Evolutionary conservation across 371 early-diverging fungal species (phyloP).

Genomic region (Quaeritorhiza haematococci): DNA sequence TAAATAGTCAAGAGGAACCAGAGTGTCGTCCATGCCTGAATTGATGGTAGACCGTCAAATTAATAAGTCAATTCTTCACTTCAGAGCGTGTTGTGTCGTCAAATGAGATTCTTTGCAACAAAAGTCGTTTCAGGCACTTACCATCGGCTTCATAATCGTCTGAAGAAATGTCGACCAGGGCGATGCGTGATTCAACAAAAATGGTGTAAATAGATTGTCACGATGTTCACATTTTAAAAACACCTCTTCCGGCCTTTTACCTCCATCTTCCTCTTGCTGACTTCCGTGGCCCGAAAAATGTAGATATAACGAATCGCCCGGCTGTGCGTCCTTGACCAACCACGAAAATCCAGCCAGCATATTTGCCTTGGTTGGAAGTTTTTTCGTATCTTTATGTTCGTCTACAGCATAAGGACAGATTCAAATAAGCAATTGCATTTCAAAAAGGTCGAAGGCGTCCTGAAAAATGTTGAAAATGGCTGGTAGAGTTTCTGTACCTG

Average conservation of each 20-base stretch:
- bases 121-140: not conserved
- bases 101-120: too few relatives aligned
- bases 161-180: not conserved
- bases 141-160: conserved; percentile 82
- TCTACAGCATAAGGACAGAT: conserved; percentile 39
- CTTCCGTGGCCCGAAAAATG: conserved; percentile 91
- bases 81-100: too few relatives aligned
- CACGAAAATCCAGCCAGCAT: conserved; percentile 76
- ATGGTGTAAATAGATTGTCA: too few relatives aligned
- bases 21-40: conserved; percentile 64
- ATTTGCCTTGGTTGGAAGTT: conserved; percentile 72
- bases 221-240: too few relatives aligned
- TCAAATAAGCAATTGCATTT: not conserved
- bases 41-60: not conserved
- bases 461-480: too few relatives aligned
- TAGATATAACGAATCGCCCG: conserved; percentile 81
- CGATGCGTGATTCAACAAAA: too few relatives aligned
- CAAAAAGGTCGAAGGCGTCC: too few relatives aligned
- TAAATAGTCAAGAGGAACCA: conserved; percentile 80
- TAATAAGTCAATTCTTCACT: not conserved
- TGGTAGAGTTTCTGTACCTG: too few relatives aligned
- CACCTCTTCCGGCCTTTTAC: too few relatives aligned
- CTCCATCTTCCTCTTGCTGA: conserved; percentile 47
- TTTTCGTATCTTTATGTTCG: conserved; percentile 64
- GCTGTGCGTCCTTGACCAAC: conserved; percentile 70